Base-by-base conservation (phyloP, 805 yeast genomes). In the Saccharomycodes ludwigii region DNA sequence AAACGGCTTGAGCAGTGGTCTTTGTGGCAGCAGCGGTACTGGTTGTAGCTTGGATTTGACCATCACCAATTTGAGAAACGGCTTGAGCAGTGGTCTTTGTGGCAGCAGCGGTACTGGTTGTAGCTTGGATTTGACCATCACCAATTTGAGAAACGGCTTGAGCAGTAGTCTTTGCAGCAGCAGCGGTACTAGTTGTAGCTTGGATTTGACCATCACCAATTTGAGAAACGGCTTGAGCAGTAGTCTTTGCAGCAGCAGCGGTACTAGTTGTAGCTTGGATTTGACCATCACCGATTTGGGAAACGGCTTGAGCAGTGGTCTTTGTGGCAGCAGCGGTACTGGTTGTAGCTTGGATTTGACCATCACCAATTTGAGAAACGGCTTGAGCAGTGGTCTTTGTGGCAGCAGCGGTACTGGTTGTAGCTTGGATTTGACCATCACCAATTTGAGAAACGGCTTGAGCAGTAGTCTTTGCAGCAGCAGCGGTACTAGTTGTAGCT, bases 121-220 rank as follows among this genome's bases (percentile, higher is more conserved):
- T 53, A 31, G 63, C 62, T 45, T 59, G 61, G 21, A 52, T 50
- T 44, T 59, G 68, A 37, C 69, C 68, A 34, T 66, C 73, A 36
- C 52, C 50, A 37, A 65, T 59, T 48, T 68, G 73, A 39, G 66
- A 53, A 24, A 54, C 54, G 14, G 58, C 50, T 10, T 52, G 44
- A 21, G 53, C 48, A n/a, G 43, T 36, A 16, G 51, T 29, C 15
- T 56, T 41, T 20, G 54, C 44, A 23, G 56, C 25, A 12, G 40
- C 40, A 47, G 27, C 62, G 61, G 35, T 59, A 63, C 24, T 52
- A 21, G 58, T 40, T 17, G 53, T 40, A 23, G 56, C 56, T 34
- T 51, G 66, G 28, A 57, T 47, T 42, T 61, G 66, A 31, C 67
- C 68, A 36, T 63, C 68, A 29, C 52, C 48, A 38, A 59, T 60